A percentile compares a stretch with the other conserved stretches of the same genome.
Evolutionary conservation across 805 yeast species (phyloP).

Genomic region (Nakazawaea holstii): DNA sequence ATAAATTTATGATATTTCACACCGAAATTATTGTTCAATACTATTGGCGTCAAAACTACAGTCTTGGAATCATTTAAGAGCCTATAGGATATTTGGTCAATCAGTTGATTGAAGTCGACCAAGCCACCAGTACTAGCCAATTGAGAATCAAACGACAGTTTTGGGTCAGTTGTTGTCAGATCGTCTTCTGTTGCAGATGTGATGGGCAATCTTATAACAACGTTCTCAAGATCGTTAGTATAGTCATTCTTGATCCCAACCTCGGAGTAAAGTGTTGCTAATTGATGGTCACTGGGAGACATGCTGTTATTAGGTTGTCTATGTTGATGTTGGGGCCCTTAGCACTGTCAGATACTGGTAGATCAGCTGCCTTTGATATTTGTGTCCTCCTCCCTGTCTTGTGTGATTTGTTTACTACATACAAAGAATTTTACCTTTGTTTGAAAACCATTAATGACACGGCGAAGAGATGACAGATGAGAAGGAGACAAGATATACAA

Average conservation of each 20-base stretch:
- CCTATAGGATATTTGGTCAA: conserved; percentile 27
- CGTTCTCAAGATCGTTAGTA: not conserved
- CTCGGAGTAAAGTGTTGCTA: conserved; percentile 3
- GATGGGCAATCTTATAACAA: not conserved
- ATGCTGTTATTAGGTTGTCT: not conserved
- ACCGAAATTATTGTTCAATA: conserved; percentile 28
- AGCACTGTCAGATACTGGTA: too few species aligned
- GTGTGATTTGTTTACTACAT: too few species aligned
- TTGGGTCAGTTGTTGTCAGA: not conserved
- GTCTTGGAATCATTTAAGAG: conserved; percentile 27
- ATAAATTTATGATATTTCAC: conserved; percentile 30
- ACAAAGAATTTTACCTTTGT: too few species aligned
- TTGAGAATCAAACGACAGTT: conserved; percentile 2
- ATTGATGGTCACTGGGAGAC: not conserved
- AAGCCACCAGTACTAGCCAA: conserved; percentile 14
- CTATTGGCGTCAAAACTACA: conserved; percentile 34
- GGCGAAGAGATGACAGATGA: too few species aligned
- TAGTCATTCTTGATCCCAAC: not conserved
- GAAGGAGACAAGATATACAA: too few species aligned
- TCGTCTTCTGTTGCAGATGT: not conserved
- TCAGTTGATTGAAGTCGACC: conserved; percentile 9
- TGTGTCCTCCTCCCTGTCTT: too few species aligned
- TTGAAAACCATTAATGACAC: too few species aligned
- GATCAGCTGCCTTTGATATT: too few species aligned
- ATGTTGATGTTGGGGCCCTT: conserved; percentile 6